Conservation (phyloP, 495 filamentous ascomycete species). For the Penicillium malachiteum region DNA sequence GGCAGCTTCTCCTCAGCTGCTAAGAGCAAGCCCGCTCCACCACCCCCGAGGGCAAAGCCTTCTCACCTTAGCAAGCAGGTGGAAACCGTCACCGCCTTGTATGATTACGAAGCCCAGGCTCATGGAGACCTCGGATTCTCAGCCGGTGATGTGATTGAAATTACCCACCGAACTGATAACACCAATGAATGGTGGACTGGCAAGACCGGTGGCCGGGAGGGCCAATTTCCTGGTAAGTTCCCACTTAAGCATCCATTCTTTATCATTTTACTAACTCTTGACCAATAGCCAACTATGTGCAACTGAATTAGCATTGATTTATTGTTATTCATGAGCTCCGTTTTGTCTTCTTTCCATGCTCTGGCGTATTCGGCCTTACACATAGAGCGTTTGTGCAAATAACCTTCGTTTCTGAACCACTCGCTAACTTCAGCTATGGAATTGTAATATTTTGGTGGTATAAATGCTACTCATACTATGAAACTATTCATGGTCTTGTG, state of each 20-base stretch:
- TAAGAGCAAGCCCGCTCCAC: conserved; percentile 83
- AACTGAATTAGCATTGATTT: conserved; percentile 36
- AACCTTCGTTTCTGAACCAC: conserved; percentile 17
- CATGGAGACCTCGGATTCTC: conserved; percentile 92
- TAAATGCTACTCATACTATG: background rate
- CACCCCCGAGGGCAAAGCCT: conserved; percentile 91
- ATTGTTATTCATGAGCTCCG: background rate
- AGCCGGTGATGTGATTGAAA: conserved; percentile 88
- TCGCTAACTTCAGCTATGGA: conserved; percentile 10
- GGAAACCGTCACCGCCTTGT: conserved; percentile 81
- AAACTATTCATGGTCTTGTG: no score
- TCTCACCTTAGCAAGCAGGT: conserved; percentile 62
- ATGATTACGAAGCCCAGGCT: conserved; percentile 95
- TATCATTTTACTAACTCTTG: conserved; percentile 7
- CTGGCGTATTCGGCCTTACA: conserved; percentile 24
- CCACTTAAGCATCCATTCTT: background rate
- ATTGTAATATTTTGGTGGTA: background rate
- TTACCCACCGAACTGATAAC: conserved; percentile 73
- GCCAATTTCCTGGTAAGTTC: conserved; percentile 89
- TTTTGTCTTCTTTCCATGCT: conserved; percentile 5
- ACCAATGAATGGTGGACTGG: conserved; percentile 98
- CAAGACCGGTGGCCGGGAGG: conserved; percentile 69
- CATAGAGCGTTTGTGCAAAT: conserved; percentile 37
- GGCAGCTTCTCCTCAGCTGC: conserved; percentile 65
- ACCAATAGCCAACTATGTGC: conserved; percentile 44